phyloP scores from a whole-genome alignment of 306 rosid genomes.

The Myrica gale region DNA sequence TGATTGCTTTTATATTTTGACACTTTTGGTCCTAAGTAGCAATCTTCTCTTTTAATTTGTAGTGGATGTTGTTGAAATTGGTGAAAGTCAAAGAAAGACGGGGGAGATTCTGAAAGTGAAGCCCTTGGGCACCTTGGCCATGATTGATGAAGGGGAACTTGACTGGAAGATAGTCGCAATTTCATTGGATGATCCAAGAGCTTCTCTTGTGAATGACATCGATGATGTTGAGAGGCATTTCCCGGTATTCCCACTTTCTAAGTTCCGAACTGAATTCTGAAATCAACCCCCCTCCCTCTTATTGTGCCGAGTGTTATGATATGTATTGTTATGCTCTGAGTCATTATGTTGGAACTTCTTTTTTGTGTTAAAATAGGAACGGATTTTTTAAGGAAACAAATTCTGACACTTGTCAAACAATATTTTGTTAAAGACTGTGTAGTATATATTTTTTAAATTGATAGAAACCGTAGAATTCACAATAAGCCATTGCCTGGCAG shows the following conservation, averaged over 20 bases:
- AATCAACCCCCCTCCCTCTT: background rate
- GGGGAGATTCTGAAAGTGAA: conserved; percentile 83
- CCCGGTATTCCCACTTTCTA: conserved; percentile 54
- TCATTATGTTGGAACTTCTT: background rate
- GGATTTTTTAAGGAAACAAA: too few relatives aligned
- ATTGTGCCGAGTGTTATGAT: conserved; percentile 8
- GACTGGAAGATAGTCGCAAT: conserved; percentile 98
- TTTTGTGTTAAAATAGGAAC: background rate
- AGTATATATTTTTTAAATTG: too few relatives aligned
- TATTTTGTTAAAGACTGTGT: too few relatives aligned
- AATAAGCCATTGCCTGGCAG: too few relatives aligned
- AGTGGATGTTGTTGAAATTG: conserved; percentile 96
- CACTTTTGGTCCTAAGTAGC: background rate
- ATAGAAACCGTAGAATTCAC: too few relatives aligned
- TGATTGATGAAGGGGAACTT: conserved; percentile 99
- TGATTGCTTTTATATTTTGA: background rate
- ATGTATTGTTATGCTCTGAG: background rate
- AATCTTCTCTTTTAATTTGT: conserved; percentile 22
- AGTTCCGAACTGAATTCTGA: conserved; percentile 11
- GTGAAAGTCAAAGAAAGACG: conserved; percentile 60
- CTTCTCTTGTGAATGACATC: conserved; percentile 71
- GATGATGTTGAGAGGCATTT: conserved; percentile 91
- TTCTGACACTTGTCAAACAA: too few relatives aligned
- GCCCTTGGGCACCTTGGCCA: conserved; percentile 92
- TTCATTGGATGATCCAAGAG: conserved; percentile 87